These are phyloP conservation scores for Straminergon stramineum DNA, from an alignment of 225 moss, liverwort and hornwort genomes.

Conservation along the genomic window DNA sequence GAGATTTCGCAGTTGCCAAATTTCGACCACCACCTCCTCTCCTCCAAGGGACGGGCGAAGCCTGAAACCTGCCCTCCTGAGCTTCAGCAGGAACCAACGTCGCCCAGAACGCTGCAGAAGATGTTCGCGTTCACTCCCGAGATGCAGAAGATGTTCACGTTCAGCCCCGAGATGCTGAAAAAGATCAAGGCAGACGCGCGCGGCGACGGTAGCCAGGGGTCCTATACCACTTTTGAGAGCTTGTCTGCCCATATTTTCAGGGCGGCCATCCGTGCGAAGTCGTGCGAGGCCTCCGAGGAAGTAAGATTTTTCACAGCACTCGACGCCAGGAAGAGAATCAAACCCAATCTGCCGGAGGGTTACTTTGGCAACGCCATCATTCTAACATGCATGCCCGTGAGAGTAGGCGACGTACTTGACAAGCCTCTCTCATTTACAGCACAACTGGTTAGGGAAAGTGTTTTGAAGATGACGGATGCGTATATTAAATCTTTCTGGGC, in stretches of 20 bases:
- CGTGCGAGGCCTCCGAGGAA: background rate
- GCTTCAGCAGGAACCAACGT: constrained; percentile 8
- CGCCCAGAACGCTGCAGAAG: constrained; percentile 12
- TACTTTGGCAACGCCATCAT: constrained; percentile 55
- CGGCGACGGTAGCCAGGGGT: constrained; percentile 5
- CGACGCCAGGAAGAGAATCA: constrained; percentile 39
- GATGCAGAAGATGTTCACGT: constrained; percentile 38
- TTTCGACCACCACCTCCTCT: constrained; percentile 28
- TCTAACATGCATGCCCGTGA: constrained; percentile 18
- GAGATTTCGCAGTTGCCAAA: constrained; percentile 25
- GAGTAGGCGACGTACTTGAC: constrained; percentile 22
- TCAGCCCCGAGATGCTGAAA: constrained; percentile 38
- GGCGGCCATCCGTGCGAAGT: constrained; percentile 21
- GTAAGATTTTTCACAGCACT: constrained; percentile 46
- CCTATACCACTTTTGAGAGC: constrained; percentile 42
- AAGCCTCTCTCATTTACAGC: constrained; percentile 29
- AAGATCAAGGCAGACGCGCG: constrained; percentile 20
- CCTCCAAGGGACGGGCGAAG: constrained; percentile 4
- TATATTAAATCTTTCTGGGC: constrained; percentile 23
- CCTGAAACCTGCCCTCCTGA: constrained; percentile 17
- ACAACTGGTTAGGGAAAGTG: constrained; percentile 23
- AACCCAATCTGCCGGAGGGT: constrained; percentile 46
- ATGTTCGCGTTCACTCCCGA: constrained; percentile 1
- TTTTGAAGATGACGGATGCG: constrained; percentile 36
- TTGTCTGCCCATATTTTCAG: constrained; percentile 43